Percentiles rank a stretch among this genome's conserved stretches.
Evolutionary conservation across 2,329 filamentous ascomycete species (phyloP).

Genomic region (Aspergillus ustus): DNA sequence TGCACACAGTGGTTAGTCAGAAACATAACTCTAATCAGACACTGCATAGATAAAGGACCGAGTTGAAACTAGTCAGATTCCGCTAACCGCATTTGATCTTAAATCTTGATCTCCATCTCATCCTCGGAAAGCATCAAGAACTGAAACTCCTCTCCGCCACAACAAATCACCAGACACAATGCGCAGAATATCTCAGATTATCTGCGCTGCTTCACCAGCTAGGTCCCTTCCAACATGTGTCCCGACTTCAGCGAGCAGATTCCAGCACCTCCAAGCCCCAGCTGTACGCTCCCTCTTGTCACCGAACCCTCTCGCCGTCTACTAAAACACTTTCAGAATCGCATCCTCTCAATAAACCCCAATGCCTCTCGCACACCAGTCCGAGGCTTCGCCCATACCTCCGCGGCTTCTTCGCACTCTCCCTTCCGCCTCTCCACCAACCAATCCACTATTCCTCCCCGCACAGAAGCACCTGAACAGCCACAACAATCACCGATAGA

Average conservation of each 20-base stretch:
- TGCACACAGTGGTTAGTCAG: background rate
- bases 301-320: background rate
- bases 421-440: constrained; percentile 23
- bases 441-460: constrained; percentile 4
- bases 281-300: background rate
- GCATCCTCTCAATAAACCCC: background rate
- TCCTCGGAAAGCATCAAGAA: constrained; percentile 2
- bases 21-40: background rate
- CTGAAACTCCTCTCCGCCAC: too few species aligned
- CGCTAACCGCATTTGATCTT: background rate
- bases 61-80: background rate
- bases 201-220: background rate
- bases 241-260: constrained; percentile 8
- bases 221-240: constrained; percentile 1
- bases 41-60: background rate
- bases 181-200: background rate
- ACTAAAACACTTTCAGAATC: background rate
- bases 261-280: constrained; percentile 5
- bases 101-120: background rate
- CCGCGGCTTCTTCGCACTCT: constrained; percentile 11
- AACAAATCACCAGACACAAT: background rate
- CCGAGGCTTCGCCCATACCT: constrained; percentile 15
- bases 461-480: background rate
- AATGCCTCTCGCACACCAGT: background rate
- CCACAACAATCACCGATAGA: constrained; percentile 2